phyloP scores from a whole-genome alignment of 257 asterid genomes.

The Primulina huaijiensis region DNA sequence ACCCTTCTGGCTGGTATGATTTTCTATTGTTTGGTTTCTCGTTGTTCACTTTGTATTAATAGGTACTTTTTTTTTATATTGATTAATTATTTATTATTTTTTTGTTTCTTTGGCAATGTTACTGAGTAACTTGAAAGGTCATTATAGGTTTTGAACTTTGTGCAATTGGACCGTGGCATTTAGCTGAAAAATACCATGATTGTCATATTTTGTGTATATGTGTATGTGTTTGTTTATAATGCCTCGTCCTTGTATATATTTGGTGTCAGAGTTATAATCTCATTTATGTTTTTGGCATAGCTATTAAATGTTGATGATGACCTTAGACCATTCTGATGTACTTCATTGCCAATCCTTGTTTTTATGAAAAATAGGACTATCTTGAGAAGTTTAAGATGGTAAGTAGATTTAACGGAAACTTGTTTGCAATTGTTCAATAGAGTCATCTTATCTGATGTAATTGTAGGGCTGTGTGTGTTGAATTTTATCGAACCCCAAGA shows the following conservation, averaged over 20 bases:
- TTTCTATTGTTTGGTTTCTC: constrained; percentile 7
- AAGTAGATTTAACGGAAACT: constrained; percentile 8
- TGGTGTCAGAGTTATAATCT: constrained; percentile 6
- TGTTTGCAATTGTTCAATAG: no score
- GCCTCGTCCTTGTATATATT: not conserved
- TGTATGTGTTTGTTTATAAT: not conserved
- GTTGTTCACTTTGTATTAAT: not conserved
- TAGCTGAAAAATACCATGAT: not conserved
- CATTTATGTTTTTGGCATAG: constrained; percentile 9
- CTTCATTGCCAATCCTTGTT: not conserved
- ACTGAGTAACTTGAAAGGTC: constrained; percentile 1
- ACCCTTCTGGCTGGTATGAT: constrained; percentile 86
- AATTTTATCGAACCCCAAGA: not conserved
- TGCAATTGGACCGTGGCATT: not conserved
- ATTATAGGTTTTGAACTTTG: not conserved
- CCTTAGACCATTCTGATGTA: not conserved
- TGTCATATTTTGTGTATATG: constrained; percentile 4
- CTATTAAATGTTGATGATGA: not conserved
- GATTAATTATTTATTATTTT: not conserved
- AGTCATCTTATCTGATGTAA: not conserved
- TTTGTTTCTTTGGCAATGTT: constrained; percentile 5
- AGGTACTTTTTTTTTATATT: not conserved
- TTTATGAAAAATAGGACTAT: not conserved
- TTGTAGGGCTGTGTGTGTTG: not conserved
- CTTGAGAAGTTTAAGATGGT: not conserved